A percentile compares a stretch with the other conserved stretches of the same genome.
Conservation (phyloP, 2,329 filamentous ascomycete genomes). For the Neocatenulostroma microsporum region DNA sequence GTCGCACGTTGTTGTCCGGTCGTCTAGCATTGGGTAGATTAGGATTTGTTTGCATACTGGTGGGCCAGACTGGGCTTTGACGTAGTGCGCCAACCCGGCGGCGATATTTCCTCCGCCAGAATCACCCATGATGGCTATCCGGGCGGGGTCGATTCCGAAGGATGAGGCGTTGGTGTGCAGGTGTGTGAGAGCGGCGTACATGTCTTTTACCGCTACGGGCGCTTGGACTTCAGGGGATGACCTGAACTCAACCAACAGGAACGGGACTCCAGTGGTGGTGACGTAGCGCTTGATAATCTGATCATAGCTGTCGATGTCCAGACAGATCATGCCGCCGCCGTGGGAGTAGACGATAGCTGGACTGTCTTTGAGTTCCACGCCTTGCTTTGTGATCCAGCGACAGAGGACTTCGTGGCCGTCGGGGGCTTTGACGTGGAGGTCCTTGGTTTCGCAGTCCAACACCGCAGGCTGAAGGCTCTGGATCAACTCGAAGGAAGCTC, state of each 20-base stretch:
- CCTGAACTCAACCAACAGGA: conserved; percentile 37
- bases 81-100: conserved; percentile 33
- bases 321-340: conserved; percentile 36
- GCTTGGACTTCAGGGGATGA: conserved; percentile 37
- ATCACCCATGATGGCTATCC: conserved; percentile 37
- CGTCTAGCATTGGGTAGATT: conserved; percentile 44
- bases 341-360: conserved; percentile 31
- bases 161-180: conserved; percentile 31
- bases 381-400: conserved; percentile 15
- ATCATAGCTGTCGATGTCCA: conserved; percentile 23
- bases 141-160: conserved; percentile 35
- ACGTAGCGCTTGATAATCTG: conserved; percentile 22
- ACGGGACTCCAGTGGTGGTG: conserved; percentile 24
- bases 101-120: conserved; percentile 40
- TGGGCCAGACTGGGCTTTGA: conserved; percentile 20
- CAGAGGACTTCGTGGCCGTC: conserved; percentile 16
- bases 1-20: conserved; percentile 30
- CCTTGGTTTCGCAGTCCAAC: conserved; percentile 11
- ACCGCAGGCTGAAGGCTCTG: conserved; percentile 6
- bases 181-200: conserved; percentile 35
- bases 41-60: conserved; percentile 37
- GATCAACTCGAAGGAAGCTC: conserved; percentile 7
- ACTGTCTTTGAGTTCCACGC: conserved; percentile 1
- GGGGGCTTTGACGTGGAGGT: conserved; percentile 10
- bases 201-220: conserved; percentile 34